phyloP scores from a whole-genome alignment of 1,284 basidiomycete species.

The Leucoagaricus sp. region DNA sequence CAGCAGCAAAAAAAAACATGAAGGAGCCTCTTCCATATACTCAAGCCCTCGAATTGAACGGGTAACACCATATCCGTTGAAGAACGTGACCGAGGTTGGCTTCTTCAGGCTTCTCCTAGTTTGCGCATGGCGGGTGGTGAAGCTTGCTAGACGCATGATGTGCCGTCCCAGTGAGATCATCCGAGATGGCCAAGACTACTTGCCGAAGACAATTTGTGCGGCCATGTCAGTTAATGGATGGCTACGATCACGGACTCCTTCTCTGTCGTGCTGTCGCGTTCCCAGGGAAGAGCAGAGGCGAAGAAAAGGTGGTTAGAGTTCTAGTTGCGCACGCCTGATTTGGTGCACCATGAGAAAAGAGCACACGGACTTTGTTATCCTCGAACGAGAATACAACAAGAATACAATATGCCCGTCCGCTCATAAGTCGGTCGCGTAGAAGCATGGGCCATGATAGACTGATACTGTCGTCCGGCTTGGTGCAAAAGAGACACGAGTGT shows the following conservation, averaged over 20 bases:
- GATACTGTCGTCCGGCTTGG: neutral
- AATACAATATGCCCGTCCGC: neutral
- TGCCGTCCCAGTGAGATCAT: neutral
- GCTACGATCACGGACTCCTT: slow-evolving; percentile 9
- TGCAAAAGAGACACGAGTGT: neutral
- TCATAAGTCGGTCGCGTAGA: slow-evolving; percentile 1
- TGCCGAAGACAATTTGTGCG: neutral
- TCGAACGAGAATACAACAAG: too few species aligned
- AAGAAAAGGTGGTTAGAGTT: neutral
- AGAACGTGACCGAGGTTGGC: neutral
- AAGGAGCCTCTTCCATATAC: neutral
- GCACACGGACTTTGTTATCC: neutral
- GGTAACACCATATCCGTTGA: neutral
- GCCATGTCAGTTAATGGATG: slow-evolving; percentile 3
- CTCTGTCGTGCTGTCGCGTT: neutral
- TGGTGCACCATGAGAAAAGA: slow-evolving; percentile 4
- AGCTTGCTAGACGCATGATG: neutral
- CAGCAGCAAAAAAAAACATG: slow-evolving; percentile 1
- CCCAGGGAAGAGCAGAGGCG: neutral
- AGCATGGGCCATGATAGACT: slow-evolving; percentile 4
- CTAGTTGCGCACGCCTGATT: neutral
- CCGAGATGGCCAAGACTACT: neutral
- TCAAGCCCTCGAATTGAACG: neutral
- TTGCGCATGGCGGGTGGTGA: too few species aligned
- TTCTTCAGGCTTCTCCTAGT: neutral